phyloP scores from a whole-genome alignment of 805 yeast species.

The Kuraishia hungarica region DNA sequence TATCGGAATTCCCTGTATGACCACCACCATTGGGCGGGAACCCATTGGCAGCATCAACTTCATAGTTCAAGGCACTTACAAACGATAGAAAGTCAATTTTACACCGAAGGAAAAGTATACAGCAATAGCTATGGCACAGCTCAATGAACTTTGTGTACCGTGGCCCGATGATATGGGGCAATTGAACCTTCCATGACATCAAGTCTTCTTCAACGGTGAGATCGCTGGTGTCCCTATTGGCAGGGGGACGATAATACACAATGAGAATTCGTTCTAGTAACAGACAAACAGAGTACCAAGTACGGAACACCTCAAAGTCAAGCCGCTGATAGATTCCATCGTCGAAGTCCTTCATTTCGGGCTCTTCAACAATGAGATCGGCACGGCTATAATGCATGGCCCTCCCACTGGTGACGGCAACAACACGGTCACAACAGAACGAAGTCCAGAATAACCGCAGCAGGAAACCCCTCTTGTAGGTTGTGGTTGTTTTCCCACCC shows the following conservation, averaged over 20 bases:
- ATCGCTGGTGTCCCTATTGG: slow-evolving; percentile 15
- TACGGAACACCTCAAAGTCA: slow-evolving; percentile 16
- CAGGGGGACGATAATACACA: slow-evolving; percentile 20
- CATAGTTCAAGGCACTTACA: slow-evolving; percentile 4
- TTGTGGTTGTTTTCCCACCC: slow-evolving; percentile 10
- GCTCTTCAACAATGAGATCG: slow-evolving; percentile 18
- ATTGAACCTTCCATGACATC: slow-evolving; percentile 4
- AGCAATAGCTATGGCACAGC: slow-evolving; percentile 12
- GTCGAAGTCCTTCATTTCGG: slow-evolving; percentile 17
- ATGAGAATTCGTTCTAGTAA: slow-evolving; percentile 18
- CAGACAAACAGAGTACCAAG: slow-evolving; percentile 15
- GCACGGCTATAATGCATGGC: slow-evolving; percentile 17
- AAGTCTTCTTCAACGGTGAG: slow-evolving; percentile 16
- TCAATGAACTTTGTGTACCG: slow-evolving; percentile 10
- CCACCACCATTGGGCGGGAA: background rate
- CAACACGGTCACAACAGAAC: slow-evolving; percentile 20
- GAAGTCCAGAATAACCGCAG: slow-evolving; percentile 21
- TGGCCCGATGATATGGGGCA: slow-evolving; percentile 7
- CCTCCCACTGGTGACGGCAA: slow-evolving; percentile 18
- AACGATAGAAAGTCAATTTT: slow-evolving; percentile 19
- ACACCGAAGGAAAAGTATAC: slow-evolving; percentile 17
- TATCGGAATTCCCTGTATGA: background rate
- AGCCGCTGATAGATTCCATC: slow-evolving; percentile 8
- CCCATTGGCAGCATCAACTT: background rate
- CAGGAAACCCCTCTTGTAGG: slow-evolving; percentile 14